These are phyloP conservation scores for Juglanconis oblonga DNA, from an alignment of 2,329 filamentous ascomycete species.

Conservation along the genomic window DNA sequence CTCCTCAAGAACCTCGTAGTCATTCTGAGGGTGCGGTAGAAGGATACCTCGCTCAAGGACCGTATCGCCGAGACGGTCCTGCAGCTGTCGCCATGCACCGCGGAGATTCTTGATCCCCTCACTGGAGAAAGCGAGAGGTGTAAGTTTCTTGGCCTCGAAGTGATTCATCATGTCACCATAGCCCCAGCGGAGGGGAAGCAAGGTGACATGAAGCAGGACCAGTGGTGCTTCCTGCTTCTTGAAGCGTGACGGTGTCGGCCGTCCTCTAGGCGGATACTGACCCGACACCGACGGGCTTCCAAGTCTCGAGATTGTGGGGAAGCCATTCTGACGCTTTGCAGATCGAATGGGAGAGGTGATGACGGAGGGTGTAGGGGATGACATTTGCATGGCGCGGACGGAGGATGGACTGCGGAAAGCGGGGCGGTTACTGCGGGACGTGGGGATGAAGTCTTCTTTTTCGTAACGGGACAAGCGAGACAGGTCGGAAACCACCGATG, in stretches of 20 bases:
- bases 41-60: constrained; percentile 72
- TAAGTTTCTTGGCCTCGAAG: constrained; percentile 25
- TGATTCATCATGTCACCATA: constrained; percentile 52
- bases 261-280: constrained; percentile 54
- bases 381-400: constrained; percentile 70
- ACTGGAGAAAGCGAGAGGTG: constrained; percentile 30
- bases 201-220: constrained; percentile 73
- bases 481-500: constrained; percentile 47
- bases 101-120: constrained; percentile 49
- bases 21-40: constrained; percentile 73
- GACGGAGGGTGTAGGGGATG: constrained; percentile 60
- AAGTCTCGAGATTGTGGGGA: constrained; percentile 52
- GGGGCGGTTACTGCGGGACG: constrained; percentile 58
- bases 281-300: constrained; percentile 52
- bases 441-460: constrained; percentile 47
- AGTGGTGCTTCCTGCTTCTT: constrained; percentile 60
- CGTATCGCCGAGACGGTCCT: constrained; percentile 69
- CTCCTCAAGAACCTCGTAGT: constrained; percentile 78
- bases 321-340: constrained; percentile 39
- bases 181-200: constrained; percentile 66
- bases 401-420: constrained; percentile 69
- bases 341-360: constrained; percentile 52
- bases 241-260: constrained; percentile 54
- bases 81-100: constrained; percentile 64
- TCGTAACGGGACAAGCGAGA: constrained; percentile 55